Evolutionary conservation across 2,329 filamentous ascomycete genomes (phyloP), one percentile per base, ranked within the genome.

Genomic region (Nemania sp.): DNA sequence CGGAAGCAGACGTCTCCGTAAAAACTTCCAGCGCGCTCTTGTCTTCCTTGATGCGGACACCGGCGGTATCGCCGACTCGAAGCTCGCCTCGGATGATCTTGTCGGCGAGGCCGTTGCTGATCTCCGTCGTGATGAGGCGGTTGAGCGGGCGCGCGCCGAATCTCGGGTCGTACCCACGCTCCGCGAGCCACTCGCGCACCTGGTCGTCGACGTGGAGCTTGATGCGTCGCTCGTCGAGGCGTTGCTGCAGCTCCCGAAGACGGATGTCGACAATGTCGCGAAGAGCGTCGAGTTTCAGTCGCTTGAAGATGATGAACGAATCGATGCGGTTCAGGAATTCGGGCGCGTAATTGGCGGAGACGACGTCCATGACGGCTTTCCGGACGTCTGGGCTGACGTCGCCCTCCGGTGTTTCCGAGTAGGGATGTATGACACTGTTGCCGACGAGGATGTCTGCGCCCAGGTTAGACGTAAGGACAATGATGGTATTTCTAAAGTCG

Each of bases 321-420:
- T 98, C 94, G 64, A 98, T 92, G 18, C 95, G 87, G 78, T 99
- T 98, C 65, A 98, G 84, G 81, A 98, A 99, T 74, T 98, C 95
- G 2, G 95, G 95, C 5, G 94, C 87, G 73, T 97, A 89, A 53
- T 79, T 81, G 9, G 81, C 76, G 17, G 89, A 82, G 1, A 98
- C 93, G 15, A 96, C 87, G 70, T 96, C 90, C 87, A 98, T 92
- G 55, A 98, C 93, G 0, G 90, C 88, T 59, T 85, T 81, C 70
- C 91, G 91, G 48, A 93, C 85, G 0, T 86, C 85, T 0, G 87
- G 83, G 15, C 90, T 87, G 59, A 98, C 87, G 34, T 90, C 87
- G 42, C 89, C 88, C 50, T 86, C 82, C 1, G 80, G 72, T 3
- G 82, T 83, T 64, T 89, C 84, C 57, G 83, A 84, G 77, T 88